Percentiles rank a stretch among this genome's conserved stretches.
These are phyloP conservation scores for Penstemon barbatus DNA, from an alignment of 257 asterid genomes.

Conservation along the genomic window DNA sequence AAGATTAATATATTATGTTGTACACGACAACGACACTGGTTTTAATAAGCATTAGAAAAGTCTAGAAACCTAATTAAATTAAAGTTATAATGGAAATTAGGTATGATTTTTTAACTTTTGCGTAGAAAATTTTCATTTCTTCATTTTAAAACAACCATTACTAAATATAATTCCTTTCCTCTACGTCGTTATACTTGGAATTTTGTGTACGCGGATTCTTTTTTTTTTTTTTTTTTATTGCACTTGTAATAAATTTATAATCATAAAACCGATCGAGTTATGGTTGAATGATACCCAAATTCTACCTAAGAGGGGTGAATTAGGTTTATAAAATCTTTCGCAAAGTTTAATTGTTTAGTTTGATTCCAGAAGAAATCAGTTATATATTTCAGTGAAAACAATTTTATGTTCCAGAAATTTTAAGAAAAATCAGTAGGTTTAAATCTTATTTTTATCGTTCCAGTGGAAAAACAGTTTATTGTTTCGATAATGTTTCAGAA, in stretches of 20 bases:
- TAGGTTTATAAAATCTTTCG: no score
- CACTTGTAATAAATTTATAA: constrained; percentile 6
- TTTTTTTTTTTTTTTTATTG: neutral
- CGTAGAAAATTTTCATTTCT: constrained; percentile 21
- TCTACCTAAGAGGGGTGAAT: no score
- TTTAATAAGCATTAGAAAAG: constrained; percentile 4
- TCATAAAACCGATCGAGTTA: neutral
- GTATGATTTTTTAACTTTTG: constrained; percentile 29
- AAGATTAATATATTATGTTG: constrained; percentile 31
- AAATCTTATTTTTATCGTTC: no score
- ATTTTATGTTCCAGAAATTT: no score
- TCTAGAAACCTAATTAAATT: constrained; percentile 24
- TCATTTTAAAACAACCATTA: neutral
- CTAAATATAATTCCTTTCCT: constrained; percentile 6
- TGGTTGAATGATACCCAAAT: neutral
- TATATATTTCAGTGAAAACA: no score
- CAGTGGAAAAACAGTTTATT: no score
- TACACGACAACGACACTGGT: neutral
- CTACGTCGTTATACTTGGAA: constrained; percentile 32
- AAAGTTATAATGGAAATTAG: constrained; percentile 31
- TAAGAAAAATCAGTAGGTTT: no score
- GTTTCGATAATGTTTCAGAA: no score
- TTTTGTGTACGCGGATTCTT: constrained; percentile 26
- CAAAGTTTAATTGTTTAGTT: no score
- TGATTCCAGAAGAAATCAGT: no score